These are phyloP conservation scores for Amaranthus hypochondriacus DNA, from an alignment of 148 eudicot species.

Conservation along the genomic window DNA sequence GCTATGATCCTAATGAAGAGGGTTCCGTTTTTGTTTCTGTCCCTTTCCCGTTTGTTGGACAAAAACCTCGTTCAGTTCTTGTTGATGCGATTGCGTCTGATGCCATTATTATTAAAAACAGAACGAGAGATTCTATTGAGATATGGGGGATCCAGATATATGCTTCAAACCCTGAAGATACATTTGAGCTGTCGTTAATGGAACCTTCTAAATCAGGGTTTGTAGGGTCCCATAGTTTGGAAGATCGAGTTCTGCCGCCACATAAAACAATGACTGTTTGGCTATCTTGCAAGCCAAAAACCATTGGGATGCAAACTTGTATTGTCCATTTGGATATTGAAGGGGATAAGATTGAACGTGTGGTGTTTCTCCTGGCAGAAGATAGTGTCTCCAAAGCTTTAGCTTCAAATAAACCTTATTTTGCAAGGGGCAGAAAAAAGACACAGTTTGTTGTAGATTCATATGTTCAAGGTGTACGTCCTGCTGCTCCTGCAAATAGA, in stretches of 20 bases:
- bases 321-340: constrained; percentile 68
- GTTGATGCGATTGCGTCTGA: constrained; percentile 48
- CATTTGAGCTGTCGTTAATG: constrained; percentile 70
- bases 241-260: constrained; percentile 64
- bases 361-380: constrained; percentile 74
- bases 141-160: constrained; percentile 63
- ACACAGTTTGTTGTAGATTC: constrained; percentile 29
- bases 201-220: constrained; percentile 57
- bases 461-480: constrained; percentile 61
- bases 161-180: constrained; percentile 72
- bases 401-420: constrained; percentile 57
- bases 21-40: constrained; percentile 56
- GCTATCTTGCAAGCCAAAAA: constrained; percentile 84
- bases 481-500: constrained; percentile 33
- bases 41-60: constrained; percentile 64
- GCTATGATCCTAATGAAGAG: constrained; percentile 58
- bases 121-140: constrained; percentile 49
- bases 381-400: constrained; percentile 67
- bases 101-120: constrained; percentile 58
- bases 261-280: constrained; percentile 51
- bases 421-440: constrained; percentile 36
- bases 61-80: constrained; percentile 62
- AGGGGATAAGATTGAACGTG: constrained; percentile 57
- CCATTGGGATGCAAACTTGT: constrained; percentile 62
- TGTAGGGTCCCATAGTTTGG: constrained; percentile 52